These are phyloP conservation scores for Schizosaccharomyces versatilis DNA, from an alignment of 1,139 yeast genomes.

Conservation along the genomic window DNA sequence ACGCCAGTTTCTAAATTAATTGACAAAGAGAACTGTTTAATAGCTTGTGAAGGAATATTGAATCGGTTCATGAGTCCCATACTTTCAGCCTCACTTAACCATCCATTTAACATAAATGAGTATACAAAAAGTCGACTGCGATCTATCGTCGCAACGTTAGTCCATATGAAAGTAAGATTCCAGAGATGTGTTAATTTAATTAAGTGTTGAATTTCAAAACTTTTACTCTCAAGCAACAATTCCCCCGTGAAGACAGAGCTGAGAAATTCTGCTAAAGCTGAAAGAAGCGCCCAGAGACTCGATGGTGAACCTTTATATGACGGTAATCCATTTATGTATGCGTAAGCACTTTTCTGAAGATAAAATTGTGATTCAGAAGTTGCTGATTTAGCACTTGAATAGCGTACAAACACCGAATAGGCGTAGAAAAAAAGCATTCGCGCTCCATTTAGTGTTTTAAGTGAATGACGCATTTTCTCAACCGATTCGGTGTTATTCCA, in stretches of 20 bases:
- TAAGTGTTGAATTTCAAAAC: background rate
- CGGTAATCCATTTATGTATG: background rate
- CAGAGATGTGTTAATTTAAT: background rate
- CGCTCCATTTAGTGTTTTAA: too few species aligned
- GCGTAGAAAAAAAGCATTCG: too few species aligned
- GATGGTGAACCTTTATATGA: background rate
- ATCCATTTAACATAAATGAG: background rate
- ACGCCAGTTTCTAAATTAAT: background rate
- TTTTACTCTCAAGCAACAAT: background rate
- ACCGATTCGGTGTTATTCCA: too few species aligned
- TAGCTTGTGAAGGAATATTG: background rate
- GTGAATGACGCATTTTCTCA: too few species aligned
- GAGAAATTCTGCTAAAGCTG: background rate
- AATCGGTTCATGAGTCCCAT: background rate
- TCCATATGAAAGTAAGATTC: background rate
- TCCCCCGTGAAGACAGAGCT: background rate
- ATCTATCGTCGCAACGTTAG: background rate
- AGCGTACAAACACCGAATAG: too few species aligned
- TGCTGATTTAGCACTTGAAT: too few species aligned
- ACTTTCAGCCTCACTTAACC: background rate
- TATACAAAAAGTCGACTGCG: background rate
- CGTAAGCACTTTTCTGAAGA: background rate
- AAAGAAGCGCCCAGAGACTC: background rate
- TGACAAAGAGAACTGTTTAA: background rate
- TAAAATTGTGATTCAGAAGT: too few species aligned